Evolutionary conservation across 2,329 filamentous ascomycete species (phyloP), one percentile per base, ranked within the genome.

Genomic region (Teratosphaeria gauchensis): DNA sequence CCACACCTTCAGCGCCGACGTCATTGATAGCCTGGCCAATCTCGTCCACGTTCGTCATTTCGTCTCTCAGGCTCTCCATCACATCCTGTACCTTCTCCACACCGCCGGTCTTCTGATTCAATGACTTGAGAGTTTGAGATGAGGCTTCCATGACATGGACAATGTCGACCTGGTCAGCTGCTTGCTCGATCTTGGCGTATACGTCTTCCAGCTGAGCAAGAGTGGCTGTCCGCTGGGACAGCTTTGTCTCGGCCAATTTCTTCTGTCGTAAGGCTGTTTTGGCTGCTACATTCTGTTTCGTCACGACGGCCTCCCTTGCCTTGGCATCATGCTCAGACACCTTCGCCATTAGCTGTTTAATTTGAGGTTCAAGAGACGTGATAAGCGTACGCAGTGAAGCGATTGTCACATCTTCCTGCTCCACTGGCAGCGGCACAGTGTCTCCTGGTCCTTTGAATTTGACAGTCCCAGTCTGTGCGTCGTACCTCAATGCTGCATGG

Each of bases 21-120:
- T 94, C 90, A 56, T 85, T 84, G 30, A 97, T 81, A 48, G 92
- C 86, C 58, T 81, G 83, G 31, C 85, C 84, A 24, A 97, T 83
- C 75, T 97, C 92, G 69, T 96, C 91, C 28, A 87, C 85, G 66
- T 87, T 84, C 62, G 78, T 81, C 84, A 92, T 92, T 75, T 94
- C 86, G 63, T 90, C 87, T 58, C 86, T 80, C 69, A 96, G 73
- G 54, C 81, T 80, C 60, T 89, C 87, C 62, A 95, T 83, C 2
- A 94, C 83, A 64, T 84, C 83, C 63, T 92, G 89, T 0, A 95
- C 89, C 55, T 79, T 81, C 64, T 90, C 87, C 0, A 83, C 81
- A 1, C 90, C 89, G 53, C 94, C 94, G 24, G 91, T 82, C 69
- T 90, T 83, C 53, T 82, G 80, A 69, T 96, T 91, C 32, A 99